phyloP scores from a whole-genome alignment of 129 eudicot genomes.

The Rutidosis leptorrhynchoides region DNA sequence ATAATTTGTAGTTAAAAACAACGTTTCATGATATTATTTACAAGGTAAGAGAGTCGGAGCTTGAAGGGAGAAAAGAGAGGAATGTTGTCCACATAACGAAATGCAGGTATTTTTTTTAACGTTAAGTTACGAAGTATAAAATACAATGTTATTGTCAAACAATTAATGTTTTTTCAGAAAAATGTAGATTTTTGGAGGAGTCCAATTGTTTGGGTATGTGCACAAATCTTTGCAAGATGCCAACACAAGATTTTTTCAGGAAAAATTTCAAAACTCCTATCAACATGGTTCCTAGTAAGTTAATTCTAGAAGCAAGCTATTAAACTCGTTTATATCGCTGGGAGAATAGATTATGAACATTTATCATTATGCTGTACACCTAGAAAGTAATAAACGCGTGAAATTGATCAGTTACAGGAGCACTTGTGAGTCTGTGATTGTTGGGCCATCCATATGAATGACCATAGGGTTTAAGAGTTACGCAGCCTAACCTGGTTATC shows the following conservation, averaged over 20 bases:
- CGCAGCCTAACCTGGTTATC: no score
- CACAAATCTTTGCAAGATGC: conserved; percentile 89
- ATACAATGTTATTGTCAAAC: conserved; percentile 5
- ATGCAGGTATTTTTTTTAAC: conserved; percentile 62
- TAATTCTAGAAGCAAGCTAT: conserved; percentile 14
- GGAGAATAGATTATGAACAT: no score
- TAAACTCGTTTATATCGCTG: no score
- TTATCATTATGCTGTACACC: no score
- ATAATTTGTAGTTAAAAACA: not conserved
- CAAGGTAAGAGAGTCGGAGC: conserved; percentile 78
- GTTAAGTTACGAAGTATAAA: not conserved
- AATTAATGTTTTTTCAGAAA: conserved; percentile 4
- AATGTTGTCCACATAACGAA: conserved; percentile 73
- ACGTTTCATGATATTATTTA: not conserved
- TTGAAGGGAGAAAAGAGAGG: conserved; percentile 75
- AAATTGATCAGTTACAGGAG: no score
- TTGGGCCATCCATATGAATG: no score
- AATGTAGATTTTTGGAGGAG: conserved; percentile 74
- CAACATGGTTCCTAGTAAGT: conserved; percentile 96
- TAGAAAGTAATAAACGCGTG: no score
- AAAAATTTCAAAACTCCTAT: conserved; percentile 64
- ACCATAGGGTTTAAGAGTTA: no score
- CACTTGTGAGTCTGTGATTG: no score
- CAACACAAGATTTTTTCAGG: conserved; percentile 80
- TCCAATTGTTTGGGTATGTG: conserved; percentile 90